Conservation (phyloP, 2,329 filamentous ascomycete species). For the Fusarium nygamai region DNA sequence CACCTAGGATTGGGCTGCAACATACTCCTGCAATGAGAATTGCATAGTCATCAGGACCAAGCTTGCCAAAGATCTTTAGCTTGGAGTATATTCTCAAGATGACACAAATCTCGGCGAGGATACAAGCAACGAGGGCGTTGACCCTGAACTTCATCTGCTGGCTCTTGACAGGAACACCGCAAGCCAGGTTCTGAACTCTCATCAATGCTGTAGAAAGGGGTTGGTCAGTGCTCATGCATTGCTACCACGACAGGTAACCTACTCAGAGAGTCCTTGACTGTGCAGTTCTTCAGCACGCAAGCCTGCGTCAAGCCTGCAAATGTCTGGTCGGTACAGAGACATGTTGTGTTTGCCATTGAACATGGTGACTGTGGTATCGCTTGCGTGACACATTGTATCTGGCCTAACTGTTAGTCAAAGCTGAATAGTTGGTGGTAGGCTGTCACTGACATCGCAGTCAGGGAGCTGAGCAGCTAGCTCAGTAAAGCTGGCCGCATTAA, state of each 20-base stretch:
- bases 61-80: constrained; percentile 19
- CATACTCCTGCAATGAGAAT: constrained; percentile 28
- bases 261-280: constrained; percentile 30
- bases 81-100: constrained; percentile 26
- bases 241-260: not conserved
- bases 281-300: constrained; percentile 23
- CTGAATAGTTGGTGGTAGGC: no score
- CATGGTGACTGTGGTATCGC: constrained; percentile 23
- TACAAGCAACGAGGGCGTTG: constrained; percentile 22
- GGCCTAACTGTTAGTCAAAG: not conserved
- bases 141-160: constrained; percentile 27
- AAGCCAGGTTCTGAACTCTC: constrained; percentile 23
- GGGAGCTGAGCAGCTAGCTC: constrained; percentile 24
- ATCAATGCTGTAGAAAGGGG: not conserved
- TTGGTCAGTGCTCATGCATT: not conserved
- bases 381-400: constrained; percentile 27
- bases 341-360: constrained; percentile 24
- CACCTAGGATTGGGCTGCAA: not conserved
- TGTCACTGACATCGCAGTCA: constrained; percentile 13
- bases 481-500: constrained; percentile 20
- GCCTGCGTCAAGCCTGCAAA: constrained; percentile 22
- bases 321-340: constrained; percentile 27
- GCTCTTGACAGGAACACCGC: constrained; percentile 24
- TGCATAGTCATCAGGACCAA: constrained; percentile 21
- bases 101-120: constrained; percentile 20